A percentile compares a stretch with the other conserved stretches of the same genome.
Evolutionary conservation across 2,329 filamentous ascomycete genomes (phyloP).

Genomic region (Plectosphaerella sp.): DNA sequence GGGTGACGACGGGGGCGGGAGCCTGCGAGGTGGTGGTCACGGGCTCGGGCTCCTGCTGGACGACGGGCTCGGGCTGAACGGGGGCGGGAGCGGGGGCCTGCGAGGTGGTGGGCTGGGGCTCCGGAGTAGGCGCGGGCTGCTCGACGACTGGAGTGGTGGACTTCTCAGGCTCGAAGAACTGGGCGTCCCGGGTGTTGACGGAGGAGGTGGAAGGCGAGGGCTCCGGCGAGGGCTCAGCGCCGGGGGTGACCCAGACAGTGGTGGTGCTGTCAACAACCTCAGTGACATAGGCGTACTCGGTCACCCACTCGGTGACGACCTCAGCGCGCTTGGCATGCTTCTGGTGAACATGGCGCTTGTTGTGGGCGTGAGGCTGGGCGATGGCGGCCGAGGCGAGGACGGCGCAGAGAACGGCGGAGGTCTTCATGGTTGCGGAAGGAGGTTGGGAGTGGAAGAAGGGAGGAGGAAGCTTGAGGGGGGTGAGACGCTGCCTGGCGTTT

Average conservation of each 20-base stretch:
- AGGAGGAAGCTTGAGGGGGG: background rate
- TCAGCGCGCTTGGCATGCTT: conserved; percentile 29
- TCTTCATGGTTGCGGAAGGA: conserved; percentile 35
- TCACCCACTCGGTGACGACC: conserved; percentile 47
- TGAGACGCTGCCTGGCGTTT: background rate
- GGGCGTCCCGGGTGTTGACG: conserved; percentile 16
- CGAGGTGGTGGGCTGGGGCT: conserved; percentile 7
- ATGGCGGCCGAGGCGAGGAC: conserved; percentile 38
- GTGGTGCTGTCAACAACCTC: conserved; percentile 42
- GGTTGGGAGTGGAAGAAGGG: background rate
- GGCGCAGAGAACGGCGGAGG: conserved; percentile 30
- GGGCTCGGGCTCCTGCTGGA: conserved; percentile 12
- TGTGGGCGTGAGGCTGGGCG: conserved; percentile 45
- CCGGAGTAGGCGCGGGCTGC: conserved; percentile 14
- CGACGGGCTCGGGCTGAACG: conserved; percentile 10
- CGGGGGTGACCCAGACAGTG: conserved; percentile 39
- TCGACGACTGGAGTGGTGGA: conserved; percentile 10
- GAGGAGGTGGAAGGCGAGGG: conserved; percentile 13
- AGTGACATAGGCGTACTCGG: conserved; percentile 41
- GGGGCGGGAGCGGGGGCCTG: conserved; percentile 6
- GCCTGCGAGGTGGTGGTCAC: conserved; percentile 8
- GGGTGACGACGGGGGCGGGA: conserved; percentile 7
- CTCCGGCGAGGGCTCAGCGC: conserved; percentile 18
- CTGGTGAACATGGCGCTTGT: conserved; percentile 31
- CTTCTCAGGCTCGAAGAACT: conserved; percentile 23